Base-by-base conservation (phyloP, 306 rosid genomes). In the Casuarina glauca region DNA sequence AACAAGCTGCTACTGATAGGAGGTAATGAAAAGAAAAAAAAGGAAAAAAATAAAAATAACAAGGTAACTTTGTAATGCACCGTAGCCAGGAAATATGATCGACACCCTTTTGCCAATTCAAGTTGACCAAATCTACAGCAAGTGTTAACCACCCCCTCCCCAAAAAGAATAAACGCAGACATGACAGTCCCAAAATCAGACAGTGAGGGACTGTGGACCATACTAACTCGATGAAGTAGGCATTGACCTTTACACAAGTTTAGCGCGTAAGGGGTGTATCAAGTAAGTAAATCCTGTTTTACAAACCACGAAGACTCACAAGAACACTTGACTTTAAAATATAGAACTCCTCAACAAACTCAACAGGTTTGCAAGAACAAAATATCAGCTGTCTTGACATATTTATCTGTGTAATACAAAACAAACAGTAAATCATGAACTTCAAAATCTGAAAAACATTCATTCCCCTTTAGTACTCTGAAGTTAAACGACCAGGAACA, bases 401-500 rank as follows among this genome's bases (percentile, higher is more conserved):
- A 66, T 8, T 41, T 7, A n/a, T 66, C 49, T 17, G 17, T 66
- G 76, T 75, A 20, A 70, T 71, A 64, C 78, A 53, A 66, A 81
- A 44, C 51, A 51, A 36, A 10, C 76, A 69, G 52, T 39, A 49
- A 57, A 73, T 48, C 48, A 72, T 80, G 32, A 42, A 67, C 74
- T 38, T 67, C 9, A 41, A 7, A 75, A 72, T 62, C 67, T 51
- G 13, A 63, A 76, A 69, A 46, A 45, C 72, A 53, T 48, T 64
- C 19, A 26, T 26, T 48, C 11, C 50, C 78, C 73, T 45, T 76
- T 63, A 76, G 74, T 70, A 19, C 17, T 70, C 57, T 53, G 71
- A 72, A 63, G 84, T 80, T 17, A 82, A 79, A 82, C 42, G 82
- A 78, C 78, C 69, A 52, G 73, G 73, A 81, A 55, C 89, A 76